phyloP scores from a whole-genome alignment of 352 stramenopile species.

The Aphanomyces euteiches region DNA sequence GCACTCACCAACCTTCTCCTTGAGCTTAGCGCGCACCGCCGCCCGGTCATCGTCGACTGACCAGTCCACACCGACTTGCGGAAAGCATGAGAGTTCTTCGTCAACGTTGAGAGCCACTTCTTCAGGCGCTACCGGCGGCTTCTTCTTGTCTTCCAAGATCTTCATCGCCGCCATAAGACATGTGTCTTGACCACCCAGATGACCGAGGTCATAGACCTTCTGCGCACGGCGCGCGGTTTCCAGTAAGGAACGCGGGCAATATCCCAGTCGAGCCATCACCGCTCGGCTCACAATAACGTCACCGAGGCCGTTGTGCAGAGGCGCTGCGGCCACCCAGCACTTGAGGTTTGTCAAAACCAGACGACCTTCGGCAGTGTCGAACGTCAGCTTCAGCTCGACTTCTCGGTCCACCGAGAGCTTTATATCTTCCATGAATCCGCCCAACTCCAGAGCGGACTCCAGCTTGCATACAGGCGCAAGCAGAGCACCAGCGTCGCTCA shows the following conservation, averaged over 20 bases:
- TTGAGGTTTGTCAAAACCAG: conserved; percentile 8
- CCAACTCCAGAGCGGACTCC: conserved; percentile 5
- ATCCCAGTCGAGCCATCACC: conserved; percentile 1
- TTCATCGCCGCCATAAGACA: conserved; percentile 2
- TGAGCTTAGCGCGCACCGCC: background rate
- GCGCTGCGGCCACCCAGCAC: conserved; percentile 12
- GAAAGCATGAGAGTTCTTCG: conserved; percentile 11
- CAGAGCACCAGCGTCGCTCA: background rate
- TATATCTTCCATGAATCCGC: conserved; percentile 10
- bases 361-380: background rate
- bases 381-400: conserved; percentile 1
- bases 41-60: background rate
- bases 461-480: background rate
- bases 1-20: conserved; percentile 9
- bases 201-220: background rate
- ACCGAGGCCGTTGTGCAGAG: conserved; percentile 7
- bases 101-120: background rate
- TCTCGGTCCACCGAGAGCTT: background rate
- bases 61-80: background rate
- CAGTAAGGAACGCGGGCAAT: background rate
- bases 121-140: conserved; percentile 5
- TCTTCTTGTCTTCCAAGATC: background rate
- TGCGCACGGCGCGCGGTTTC: background rate
- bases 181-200: background rate
- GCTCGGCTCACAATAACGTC: conserved; percentile 1